Conservation (phyloP, 306 rosid species). For the Pueraria montana region DNA sequence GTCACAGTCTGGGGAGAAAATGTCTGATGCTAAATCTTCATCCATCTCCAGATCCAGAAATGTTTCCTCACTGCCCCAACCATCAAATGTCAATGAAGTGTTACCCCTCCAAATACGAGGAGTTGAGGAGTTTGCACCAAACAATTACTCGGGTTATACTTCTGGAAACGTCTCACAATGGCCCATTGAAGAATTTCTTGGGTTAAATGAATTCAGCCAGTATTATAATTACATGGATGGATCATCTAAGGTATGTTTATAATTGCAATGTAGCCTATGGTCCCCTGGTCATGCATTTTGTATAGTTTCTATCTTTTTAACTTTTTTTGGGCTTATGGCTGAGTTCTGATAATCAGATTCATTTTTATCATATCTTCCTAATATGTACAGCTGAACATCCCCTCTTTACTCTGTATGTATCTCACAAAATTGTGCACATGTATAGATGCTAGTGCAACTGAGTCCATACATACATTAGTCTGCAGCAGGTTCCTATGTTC, state of each 20-base stretch:
- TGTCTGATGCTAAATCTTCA: slow-evolving; percentile 54
- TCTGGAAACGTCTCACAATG: slow-evolving; percentile 27
- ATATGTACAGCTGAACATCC: background rate
- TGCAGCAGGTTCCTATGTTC: background rate
- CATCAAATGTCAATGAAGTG: slow-evolving; percentile 6
- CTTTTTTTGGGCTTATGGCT: background rate
- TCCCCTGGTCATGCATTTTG: background rate
- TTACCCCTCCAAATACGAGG: background rate
- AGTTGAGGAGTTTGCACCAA: slow-evolving; percentile 9
- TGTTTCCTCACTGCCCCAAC: slow-evolving; percentile 36
- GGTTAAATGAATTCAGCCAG: slow-evolving; percentile 20
- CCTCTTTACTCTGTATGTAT: no score
- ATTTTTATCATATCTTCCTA: background rate
- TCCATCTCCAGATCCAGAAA: slow-evolving; percentile 54
- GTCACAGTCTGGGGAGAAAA: slow-evolving; percentile 61
- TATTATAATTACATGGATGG: slow-evolving; percentile 26
- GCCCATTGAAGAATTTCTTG: slow-evolving; percentile 24
- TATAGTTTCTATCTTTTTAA: background rate
- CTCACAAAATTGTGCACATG: background rate
- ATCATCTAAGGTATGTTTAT: slow-evolving; percentile 7
- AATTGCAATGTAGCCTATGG: background rate
- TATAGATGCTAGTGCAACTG: background rate
- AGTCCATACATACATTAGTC: background rate
- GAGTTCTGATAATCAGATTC: background rate
- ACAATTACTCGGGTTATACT: background rate